phyloP scores from a whole-genome alignment of 1,284 basidiomycete species.

The Trichosporon sp. region DNA sequence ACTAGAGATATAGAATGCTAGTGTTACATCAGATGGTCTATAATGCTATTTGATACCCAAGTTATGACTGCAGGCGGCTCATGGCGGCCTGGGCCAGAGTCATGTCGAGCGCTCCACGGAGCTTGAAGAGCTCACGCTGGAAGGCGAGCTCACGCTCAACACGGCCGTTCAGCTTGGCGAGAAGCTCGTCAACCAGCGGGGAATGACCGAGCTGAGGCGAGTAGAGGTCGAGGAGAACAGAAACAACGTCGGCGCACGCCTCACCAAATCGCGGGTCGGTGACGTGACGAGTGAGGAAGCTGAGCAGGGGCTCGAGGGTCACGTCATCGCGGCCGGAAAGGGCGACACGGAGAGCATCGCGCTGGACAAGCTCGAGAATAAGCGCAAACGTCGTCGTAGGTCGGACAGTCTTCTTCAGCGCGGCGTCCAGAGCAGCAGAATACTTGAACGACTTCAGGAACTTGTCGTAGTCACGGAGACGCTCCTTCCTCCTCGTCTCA shows the following conservation, averaged over 20 bases:
- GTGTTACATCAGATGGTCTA: slow-evolving; percentile 17
- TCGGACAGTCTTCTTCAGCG: slow-evolving; percentile 71
- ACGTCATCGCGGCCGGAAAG: slow-evolving; percentile 91
- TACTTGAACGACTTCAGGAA: slow-evolving; percentile 93
- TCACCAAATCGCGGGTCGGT: slow-evolving; percentile 89
- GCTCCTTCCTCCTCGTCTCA: slow-evolving; percentile 71
- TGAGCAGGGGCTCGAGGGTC: slow-evolving; percentile 84
- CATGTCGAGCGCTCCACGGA: slow-evolving; percentile 91
- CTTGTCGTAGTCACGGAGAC: slow-evolving; percentile 84
- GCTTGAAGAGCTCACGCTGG: slow-evolving; percentile 80
- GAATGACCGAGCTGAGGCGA: slow-evolving; percentile 87
- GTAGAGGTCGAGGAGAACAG: slow-evolving; percentile 89
- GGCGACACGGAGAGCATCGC: slow-evolving; percentile 84
- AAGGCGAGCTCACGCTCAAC: slow-evolving; percentile 84
- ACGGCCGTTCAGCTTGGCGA: slow-evolving; percentile 80
- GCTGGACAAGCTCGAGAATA: slow-evolving; percentile 89
- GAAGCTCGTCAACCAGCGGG: slow-evolving; percentile 84
- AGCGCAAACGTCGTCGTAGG: slow-evolving; percentile 87
- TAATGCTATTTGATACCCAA: slow-evolving; percentile 17
- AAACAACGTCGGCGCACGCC: slow-evolving; percentile 79
- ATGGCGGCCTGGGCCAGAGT: slow-evolving; percentile 65
- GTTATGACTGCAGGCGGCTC: slow-evolving; percentile 25
- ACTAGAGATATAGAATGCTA: slow-evolving; percentile 16
- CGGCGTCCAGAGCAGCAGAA: slow-evolving; percentile 87
- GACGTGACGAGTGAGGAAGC: slow-evolving; percentile 80